Evolutionary conservation across 192 early-diverging fungal genomes (phyloP), one percentile per base, ranked within the genome.

Genomic region (Coemansia reversa): DNA sequence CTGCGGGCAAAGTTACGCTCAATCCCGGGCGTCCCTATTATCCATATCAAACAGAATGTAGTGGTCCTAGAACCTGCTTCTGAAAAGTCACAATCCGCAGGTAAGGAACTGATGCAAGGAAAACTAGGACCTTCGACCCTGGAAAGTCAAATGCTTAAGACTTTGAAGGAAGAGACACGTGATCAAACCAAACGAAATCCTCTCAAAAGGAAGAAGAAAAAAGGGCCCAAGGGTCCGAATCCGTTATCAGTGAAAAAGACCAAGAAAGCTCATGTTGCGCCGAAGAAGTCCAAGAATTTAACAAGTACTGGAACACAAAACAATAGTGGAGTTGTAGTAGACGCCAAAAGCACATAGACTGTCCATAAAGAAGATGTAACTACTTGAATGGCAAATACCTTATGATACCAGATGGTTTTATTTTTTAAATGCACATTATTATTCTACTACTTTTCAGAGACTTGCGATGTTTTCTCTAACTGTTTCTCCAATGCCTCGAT

Each of bases 181-280:
- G 64, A 67, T 50, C 66, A 52, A 11, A 62, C 60, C 8, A 18
- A 6, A 11, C 33, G 20, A 6, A 67, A 67, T 33, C 67, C 68
- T 42, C 66, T 83, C 53, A 28, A 70, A 49, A 83, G 85, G 76
- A 80, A 66, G 65, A 87, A 84, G 69, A 69, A 72, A 50, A 90
- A 89, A 69, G 89, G 88, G 24, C 79, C 86, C 35, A 94, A 94
- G 79, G 87, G 82, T 24, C 92, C 92, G 5, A 97, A 97, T 65
- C 93, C 93, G 54, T 74, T 97, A 14, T 92, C 92, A 24, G 67
- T 92, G 47, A 97, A 94, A 75, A 97, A 93, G 84, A 18, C 66
- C 51, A 55, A 74, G 64, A 53, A 65, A 55, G 32, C 28, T 32
- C 35, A 58, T 45, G 45, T n/a, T 19, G 28, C 42, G 14, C 51